Evolutionary conservation across 371 early-diverging fungal species (phyloP), one percentile per base, ranked within the genome.

Genomic region (Chytridium lagenaria): DNA sequence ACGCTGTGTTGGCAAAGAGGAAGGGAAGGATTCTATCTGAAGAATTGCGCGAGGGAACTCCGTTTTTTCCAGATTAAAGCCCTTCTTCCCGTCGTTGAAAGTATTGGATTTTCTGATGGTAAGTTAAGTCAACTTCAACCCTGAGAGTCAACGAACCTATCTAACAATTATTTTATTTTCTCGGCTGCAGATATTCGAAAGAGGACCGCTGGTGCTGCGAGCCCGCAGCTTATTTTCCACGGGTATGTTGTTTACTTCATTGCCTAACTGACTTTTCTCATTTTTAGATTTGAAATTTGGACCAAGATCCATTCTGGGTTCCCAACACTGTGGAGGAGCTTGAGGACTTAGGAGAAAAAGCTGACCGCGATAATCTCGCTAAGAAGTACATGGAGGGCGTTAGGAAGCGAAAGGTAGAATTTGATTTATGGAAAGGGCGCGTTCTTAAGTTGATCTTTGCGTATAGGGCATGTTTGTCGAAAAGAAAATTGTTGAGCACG

Each of bases 31-130:
- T 97, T 50, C 69, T 95, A 10, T 90, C 93, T 1, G 98, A 98
- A 75, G 96, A 97, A 73, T 88, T 97, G 86, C 93, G 92, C 74
- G 98, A 98, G 69, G 98, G 98, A 39, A 97, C 97, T 0, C 92
- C 95, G 0, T 94, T 96, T 80, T n/a, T 98, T 97, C 83, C 88
- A 92, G 59, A 95, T 99, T 79, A 88, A 87, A 65, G 92, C 98
- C 0, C 77, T 88, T 38, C 72, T 99, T n/a, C 99, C 99, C 28
- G 99, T 99, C 1, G 90, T 95, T 40, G 99, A 99, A 80, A 95
- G 96, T 73, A 99, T 99, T 86, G 99, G 99, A 10, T 98, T 99
- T 80, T 91, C 98, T 28, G 98, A 99, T 78, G 95, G 92, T 92
- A 78, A 67, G 66, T 64, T 16, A n/a, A 66, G 37, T n/a, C 31